Percentiles rank a stretch among this genome's conserved stretches.
Conservation (phyloP, 108 stramenopile genomes). For the Phaeodactylum tricornutum region DNA sequence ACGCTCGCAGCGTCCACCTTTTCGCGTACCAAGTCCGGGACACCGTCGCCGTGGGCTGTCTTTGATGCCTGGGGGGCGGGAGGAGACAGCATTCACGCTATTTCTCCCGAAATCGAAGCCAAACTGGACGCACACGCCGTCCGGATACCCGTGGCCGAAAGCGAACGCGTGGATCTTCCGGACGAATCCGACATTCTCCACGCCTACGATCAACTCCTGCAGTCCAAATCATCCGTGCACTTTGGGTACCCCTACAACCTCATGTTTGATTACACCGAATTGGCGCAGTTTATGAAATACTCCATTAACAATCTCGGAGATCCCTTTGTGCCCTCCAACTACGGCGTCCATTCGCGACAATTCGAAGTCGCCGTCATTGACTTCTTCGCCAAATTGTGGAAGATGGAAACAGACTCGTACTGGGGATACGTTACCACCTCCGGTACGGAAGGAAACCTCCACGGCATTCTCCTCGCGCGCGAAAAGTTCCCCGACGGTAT, state of each 20-base stretch:
- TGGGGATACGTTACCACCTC: conserved; percentile 90
- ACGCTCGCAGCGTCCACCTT: too few relatives aligned
- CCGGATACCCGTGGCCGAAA: conserved; percentile 49
- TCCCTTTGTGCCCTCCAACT: conserved; percentile 79
- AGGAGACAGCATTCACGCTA: conserved; percentile 22
- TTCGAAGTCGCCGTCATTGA: conserved; percentile 85
- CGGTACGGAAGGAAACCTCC: conserved; percentile 84
- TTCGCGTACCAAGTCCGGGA: conserved; percentile 45
- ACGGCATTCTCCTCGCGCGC: conserved; percentile 73
- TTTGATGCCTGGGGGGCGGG: conserved; percentile 90
- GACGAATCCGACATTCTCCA: conserved; percentile 61
- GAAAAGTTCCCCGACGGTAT: conserved; percentile 84
- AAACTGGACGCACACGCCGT: conserved; percentile 43
- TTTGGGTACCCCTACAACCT: conserved; percentile 88
- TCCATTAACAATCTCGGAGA: conserved; percentile 86
- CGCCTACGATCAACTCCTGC: conserved; percentile 63
- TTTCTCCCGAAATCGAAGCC: conserved; percentile 26
- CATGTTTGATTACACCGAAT: conserved; percentile 80
- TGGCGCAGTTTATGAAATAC: conserved; percentile 82
- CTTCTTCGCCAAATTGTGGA: conserved; percentile 81
- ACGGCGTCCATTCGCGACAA: conserved; percentile 76
- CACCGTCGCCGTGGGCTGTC: conserved; percentile 84
- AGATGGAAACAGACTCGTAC: conserved; percentile 50
- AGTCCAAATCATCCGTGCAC: conserved; percentile 55
- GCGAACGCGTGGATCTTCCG: conserved; percentile 20